Conservation (phyloP, 805 yeast species). For the Metschnikowia lochheadii region DNA sequence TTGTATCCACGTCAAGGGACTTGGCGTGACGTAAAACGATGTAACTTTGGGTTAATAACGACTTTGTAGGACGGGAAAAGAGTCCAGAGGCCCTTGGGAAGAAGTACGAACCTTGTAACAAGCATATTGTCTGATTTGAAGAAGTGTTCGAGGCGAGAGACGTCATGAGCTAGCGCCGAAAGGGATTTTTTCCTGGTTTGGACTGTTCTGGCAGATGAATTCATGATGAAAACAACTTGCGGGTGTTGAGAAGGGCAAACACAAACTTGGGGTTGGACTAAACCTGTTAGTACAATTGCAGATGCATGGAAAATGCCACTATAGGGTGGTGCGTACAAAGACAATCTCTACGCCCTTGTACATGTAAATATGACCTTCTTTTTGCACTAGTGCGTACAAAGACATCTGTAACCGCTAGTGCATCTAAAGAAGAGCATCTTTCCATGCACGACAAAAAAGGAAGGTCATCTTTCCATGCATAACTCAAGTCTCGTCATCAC, state of each 20-base stretch:
- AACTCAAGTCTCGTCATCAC: constrained; percentile 8
- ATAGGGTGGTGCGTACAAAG: not conserved
- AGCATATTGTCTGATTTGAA: not conserved
- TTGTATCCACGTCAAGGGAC: not conserved
- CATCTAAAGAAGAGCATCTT: not conserved
- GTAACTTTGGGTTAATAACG: not conserved
- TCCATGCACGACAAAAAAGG: not conserved
- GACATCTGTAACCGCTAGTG: not conserved
- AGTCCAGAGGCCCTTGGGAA: not conserved
- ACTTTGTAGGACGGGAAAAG: not conserved
- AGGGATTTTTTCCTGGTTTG: not conserved
- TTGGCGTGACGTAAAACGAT: not conserved
- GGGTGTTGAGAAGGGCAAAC: not conserved
- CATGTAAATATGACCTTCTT: too few species aligned
- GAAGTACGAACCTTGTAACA: constrained; percentile 1
- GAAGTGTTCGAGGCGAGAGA: constrained; percentile 2
- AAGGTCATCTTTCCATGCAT: not conserved
- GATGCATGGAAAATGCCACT: not conserved
- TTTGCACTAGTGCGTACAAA: not conserved
- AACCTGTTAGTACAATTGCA: not conserved
- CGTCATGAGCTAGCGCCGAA: not conserved
- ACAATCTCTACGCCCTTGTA: not conserved
- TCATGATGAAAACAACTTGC: not conserved
- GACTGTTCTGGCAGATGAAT: not conserved
- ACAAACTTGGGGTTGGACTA: not conserved